Percentiles rank a stretch among this genome's conserved stretches.
Conservation (phyloP, 2,329 filamentous ascomycete species). For the Hymenoscyphus fraxineus region DNA sequence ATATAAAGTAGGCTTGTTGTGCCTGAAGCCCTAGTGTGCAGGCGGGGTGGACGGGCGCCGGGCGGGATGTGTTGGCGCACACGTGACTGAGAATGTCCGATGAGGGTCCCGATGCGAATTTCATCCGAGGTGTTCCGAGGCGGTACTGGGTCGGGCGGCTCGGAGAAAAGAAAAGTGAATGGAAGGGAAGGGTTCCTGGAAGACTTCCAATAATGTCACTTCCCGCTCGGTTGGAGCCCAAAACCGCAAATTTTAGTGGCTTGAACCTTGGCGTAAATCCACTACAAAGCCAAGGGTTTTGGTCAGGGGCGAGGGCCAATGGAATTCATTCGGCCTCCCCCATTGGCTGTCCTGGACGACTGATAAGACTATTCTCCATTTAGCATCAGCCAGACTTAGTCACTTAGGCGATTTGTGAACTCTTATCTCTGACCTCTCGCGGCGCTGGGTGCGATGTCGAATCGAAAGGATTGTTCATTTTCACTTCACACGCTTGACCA, state of each 20-base stretch:
- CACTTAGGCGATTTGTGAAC: constrained; percentile 7
- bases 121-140: too few species aligned
- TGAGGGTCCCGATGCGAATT: not conserved
- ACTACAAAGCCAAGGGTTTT: not conserved
- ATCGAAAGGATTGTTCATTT: constrained; percentile 8
- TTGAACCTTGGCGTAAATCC: not conserved
- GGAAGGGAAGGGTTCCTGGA: not conserved
- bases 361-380: constrained; percentile 18
- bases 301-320: constrained; percentile 14
- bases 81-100: not conserved
- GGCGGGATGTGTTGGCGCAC: not conserved
- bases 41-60: too few species aligned
- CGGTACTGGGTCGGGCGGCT: not conserved
- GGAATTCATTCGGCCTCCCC: constrained; percentile 3
- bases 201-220: not conserved
- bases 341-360: constrained; percentile 12
- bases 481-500: constrained; percentile 1
- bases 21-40: not conserved
- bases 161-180: not conserved
- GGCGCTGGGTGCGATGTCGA: not conserved
- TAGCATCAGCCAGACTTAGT: not conserved
- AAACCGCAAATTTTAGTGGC: not conserved
- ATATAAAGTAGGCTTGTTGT: not conserved
- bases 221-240: not conserved
- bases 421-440: constrained; percentile 23